Base-by-base conservation (phyloP, 139 green algal genomes). In the Medakamo hakoo region DNA sequence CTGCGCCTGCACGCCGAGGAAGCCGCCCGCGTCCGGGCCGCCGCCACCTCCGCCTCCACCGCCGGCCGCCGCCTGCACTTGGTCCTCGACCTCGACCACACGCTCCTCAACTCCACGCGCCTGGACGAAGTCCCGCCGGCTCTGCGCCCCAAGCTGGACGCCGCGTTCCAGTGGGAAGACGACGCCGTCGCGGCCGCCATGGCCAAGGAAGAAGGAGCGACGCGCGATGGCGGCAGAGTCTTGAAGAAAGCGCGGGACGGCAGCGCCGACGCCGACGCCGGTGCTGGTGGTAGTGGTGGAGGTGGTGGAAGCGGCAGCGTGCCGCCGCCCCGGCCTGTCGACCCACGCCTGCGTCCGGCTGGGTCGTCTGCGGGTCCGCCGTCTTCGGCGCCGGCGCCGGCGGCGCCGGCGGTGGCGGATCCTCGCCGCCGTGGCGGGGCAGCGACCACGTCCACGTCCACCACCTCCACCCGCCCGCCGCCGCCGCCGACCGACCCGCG, bases 61-160 rank as follows among this genome's bases (percentile, higher is more conserved):
- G 18, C 58, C 24, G n/a, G 4, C 24, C 49, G 40, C 14, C 20
- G 22, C n/a, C 71, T 72, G 49, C 64, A 75, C 65, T 80, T 97
- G 5, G 78, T 97, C 18, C 75, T 97, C 56, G 91, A 97, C 69
- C 76, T 97, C 62, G 91, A 97, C 68, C 91, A 96, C 80, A 97
- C 91, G 3, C 76, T 97, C 67, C 78, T 97, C 52, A 92, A 94
- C 71, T 90, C 76, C 31, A 78, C 77, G 20, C 60, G 71, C 30
- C 73, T 85, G 23, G 48, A 24, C 4, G 78, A 87, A 26, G 63
- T 81, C 27, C 29, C 29, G 27, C 25, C 60, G 28, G 30, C 30
- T 62, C 52, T 68, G 49, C 26, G 58, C 0, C 27, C 60, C 52
- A 1, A 58, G 20, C 26, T 64, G 40, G 21, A 27, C 55, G 0